These are phyloP conservation scores for Cornus controversa DNA, from an alignment of 148 eudicot species.

Conservation along the genomic window DNA sequence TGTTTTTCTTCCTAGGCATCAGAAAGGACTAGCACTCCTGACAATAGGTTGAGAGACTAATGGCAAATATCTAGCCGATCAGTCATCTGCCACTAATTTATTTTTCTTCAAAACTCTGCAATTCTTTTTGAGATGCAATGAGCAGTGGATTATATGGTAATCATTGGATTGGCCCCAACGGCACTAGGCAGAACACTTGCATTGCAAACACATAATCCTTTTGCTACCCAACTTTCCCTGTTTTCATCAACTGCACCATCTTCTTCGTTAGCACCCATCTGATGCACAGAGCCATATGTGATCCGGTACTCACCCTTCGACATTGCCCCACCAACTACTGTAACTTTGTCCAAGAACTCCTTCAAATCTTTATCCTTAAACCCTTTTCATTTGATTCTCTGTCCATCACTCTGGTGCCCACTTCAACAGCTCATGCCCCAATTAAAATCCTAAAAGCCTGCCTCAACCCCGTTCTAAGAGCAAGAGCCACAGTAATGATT, in stretches of 20 bases:
- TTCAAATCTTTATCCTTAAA: conserved; percentile 53
- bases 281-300: conserved; percentile 73
- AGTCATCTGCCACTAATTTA: conserved; percentile 2
- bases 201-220: conserved; percentile 76
- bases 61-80: no score
- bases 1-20: no score
- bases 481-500: conserved; percentile 86
- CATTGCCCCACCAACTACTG: conserved; percentile 54
- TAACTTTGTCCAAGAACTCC: conserved; percentile 68
- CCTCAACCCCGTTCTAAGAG: conserved; percentile 49
- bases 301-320: conserved; percentile 59
- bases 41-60: no score
- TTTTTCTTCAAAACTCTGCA: conserved; percentile 36
- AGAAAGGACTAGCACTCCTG: no score
- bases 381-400: conserved; percentile 58
- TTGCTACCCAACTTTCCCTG: conserved; percentile 90
- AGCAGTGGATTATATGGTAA: conserved; percentile 81
- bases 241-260: conserved; percentile 81
- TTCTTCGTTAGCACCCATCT: conserved; percentile 61
- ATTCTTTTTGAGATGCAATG: conserved; percentile 67
- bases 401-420: conserved; percentile 95
- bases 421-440: conserved; percentile 81
- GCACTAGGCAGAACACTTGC: conserved; percentile 85
- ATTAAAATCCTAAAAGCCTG: conserved; percentile 60
- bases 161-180: conserved; percentile 89